Evolutionary conservation across 768 basidiomycete species (phyloP).

Genomic region (Phlebiopsis flavidoalba): DNA sequence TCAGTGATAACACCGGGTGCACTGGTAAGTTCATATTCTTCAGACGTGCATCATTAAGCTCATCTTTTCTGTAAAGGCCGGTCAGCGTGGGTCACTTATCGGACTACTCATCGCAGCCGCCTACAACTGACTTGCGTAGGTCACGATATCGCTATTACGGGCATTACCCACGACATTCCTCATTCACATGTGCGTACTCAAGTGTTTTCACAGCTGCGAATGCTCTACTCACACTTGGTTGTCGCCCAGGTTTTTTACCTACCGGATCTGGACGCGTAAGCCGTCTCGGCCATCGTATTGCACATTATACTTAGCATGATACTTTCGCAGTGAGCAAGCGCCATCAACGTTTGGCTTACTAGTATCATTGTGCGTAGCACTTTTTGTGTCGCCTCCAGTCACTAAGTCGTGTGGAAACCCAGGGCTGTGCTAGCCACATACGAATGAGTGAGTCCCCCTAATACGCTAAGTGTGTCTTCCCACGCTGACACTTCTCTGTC

Average conservation of each 20-base stretch:
- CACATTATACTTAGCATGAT: not conserved
- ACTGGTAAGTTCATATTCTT: constrained; percentile 8
- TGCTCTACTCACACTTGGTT: not conserved
- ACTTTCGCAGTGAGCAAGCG: constrained; percentile 14
- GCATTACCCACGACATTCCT: constrained; percentile 13
- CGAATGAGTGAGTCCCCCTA: constrained; percentile 9
- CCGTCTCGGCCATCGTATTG: not conserved
- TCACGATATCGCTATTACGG: constrained; percentile 6
- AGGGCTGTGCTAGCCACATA: constrained; percentile 3
- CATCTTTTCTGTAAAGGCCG: not conserved
- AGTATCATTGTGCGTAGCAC: constrained; percentile 1
- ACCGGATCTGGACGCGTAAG: constrained; percentile 14
- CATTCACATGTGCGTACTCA: constrained; percentile 10
- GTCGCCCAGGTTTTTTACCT: constrained; percentile 13
- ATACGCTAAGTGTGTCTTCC: not conserved
- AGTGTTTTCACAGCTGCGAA: not conserved
- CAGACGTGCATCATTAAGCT: not conserved
- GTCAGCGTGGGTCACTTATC: constrained; percentile 4
- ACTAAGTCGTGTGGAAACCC: not conserved
- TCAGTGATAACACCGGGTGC: not conserved
- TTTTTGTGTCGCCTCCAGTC: not conserved
- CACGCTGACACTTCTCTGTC: not conserved
- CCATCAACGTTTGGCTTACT: constrained; percentile 14
- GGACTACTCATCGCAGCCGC: not conserved
- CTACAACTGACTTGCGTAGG: not conserved